Evolutionary conservation across 176 grass and related monocot species (phyloP), one percentile per base, ranked within the genome.

Genomic region (Cenchrus americanus): DNA sequence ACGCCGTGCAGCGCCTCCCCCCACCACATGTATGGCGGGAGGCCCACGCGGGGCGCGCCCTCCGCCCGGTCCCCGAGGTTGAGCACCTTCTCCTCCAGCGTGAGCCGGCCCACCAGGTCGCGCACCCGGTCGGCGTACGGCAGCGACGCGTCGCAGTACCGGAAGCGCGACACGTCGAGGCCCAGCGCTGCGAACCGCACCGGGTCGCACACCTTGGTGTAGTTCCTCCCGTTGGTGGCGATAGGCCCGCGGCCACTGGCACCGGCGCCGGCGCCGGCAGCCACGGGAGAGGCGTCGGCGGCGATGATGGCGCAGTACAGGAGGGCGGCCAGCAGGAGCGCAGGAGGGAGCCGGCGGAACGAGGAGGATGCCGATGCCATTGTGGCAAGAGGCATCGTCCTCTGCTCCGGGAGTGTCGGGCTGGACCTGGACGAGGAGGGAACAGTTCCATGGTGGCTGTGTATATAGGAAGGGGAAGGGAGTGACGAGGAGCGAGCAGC

Each of bases 1-100:
- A 92, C 83, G 87, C 87, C 87, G 84, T 92, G 93, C 37, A 94
- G 86, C 4, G 87, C 89, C 87, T 94, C 93, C 1, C 84, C 86
- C 93, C 93, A 94, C 90, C 90, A 92, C 40, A 5, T 41, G 87
- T 92, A 92, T 3, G 10, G 10, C 6, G 79, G 90, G 0, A 92
- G 70, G 0, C 83, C 90, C 6, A 89, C 84, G 34, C 87, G 83
- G 8, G 62, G 0, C 3, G 80, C 84, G 44, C 87, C 90, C 17
- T 50, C 34, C 1, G 79, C 80, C 1, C n/a, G 62, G 84, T 92
- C 90, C 2, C 90, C 83, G 40, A 92, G 80, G 80, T 84, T 88
- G 32, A 8, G 17, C 26, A 84, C 87, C 87, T 92, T 89, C 84
- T 92, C 90, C 47, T 86, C 80, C 47, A 92, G 76, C 63, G 80